phyloP scores from a whole-genome alignment of 2,329 filamentous ascomycete species.

The Knoxdaviesia proteae region DNA sequence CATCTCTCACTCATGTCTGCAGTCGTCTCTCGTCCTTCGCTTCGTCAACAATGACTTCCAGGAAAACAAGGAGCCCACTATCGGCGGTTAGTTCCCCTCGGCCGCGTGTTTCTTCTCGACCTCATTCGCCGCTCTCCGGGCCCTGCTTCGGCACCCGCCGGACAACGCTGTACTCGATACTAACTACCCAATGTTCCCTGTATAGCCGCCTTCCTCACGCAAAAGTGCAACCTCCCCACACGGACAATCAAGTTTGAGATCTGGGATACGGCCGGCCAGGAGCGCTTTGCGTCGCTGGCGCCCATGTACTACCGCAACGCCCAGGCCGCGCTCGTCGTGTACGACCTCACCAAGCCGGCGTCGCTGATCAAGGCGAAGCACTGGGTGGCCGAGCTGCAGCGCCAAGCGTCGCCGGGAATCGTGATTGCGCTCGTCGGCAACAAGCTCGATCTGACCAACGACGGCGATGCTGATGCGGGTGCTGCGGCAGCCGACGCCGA shows the following conservation, averaged over 20 bases:
- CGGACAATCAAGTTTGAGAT: slow-evolving; percentile 89
- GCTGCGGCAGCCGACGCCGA: slow-evolving; percentile 33
- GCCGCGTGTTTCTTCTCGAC: neutral
- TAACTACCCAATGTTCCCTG: slow-evolving; percentile 3
- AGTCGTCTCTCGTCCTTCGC: slow-evolving; percentile 92
- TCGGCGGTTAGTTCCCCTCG: slow-evolving; percentile 50
- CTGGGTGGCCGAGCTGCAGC: slow-evolving; percentile 94
- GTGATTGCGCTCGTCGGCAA: slow-evolving; percentile 95
- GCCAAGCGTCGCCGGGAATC: slow-evolving; percentile 87
- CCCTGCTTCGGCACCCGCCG: neutral
- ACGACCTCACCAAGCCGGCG: slow-evolving; percentile 92
- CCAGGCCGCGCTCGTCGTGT: slow-evolving; percentile 90
- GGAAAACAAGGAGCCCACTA: slow-evolving; percentile 98
- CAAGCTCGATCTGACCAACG: slow-evolving; percentile 74
- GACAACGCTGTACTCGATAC: neutral
- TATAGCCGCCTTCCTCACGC: slow-evolving; percentile 84
- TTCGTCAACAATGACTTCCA: slow-evolving; percentile 99
- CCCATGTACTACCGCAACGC: slow-evolving; percentile 99
- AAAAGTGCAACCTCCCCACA: slow-evolving; percentile 91
- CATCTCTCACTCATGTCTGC: neutral
- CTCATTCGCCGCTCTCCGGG: neutral
- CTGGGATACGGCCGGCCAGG: slow-evolving; percentile 96
- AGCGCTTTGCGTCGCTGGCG: slow-evolving; percentile 87
- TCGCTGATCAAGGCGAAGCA: slow-evolving; percentile 94
- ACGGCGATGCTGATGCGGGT: slow-evolving; percentile 28